Evolutionary conservation across 139 green algal species (phyloP).

Genomic region (Haematococcus lacustris): DNA sequence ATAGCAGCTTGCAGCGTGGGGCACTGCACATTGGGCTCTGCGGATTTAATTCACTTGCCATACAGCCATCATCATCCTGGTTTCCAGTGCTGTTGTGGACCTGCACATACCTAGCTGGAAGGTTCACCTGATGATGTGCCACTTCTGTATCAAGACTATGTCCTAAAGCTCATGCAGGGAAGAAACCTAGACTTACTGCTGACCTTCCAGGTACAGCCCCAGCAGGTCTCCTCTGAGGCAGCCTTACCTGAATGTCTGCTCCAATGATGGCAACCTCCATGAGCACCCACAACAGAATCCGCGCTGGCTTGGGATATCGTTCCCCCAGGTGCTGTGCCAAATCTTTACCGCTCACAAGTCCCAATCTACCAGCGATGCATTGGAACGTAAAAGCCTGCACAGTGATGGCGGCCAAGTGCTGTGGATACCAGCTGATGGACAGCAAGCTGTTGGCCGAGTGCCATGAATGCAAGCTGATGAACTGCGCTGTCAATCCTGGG

Average conservation of each 20-base stretch:
- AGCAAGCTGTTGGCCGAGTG: too few species aligned
- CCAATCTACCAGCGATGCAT: conserved; percentile 31
- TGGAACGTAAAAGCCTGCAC: conserved; percentile 1
- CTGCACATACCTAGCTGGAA: background rate
- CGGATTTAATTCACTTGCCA: too few species aligned
- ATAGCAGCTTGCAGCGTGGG: too few species aligned
- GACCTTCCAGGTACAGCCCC: too few species aligned
- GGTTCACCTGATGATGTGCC: background rate
- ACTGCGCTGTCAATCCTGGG: too few species aligned
- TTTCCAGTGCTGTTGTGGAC: background rate
- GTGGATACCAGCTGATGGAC: too few species aligned
- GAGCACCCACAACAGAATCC: conserved; percentile 61
- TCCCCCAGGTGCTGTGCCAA: conserved; percentile 55
- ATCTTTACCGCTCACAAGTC: conserved; percentile 62
- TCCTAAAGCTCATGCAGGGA: background rate
- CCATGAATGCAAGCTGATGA: too few species aligned
- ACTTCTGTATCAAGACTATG: background rate
- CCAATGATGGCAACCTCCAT: conserved; percentile 75
- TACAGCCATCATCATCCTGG: background rate
- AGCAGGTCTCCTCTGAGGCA: background rate
- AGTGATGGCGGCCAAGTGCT: background rate
- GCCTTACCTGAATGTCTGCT: conserved; percentile 55
- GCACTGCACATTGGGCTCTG: too few species aligned
- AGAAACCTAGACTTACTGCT: background rate
- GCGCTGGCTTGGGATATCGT: conserved; percentile 1